These are phyloP conservation scores for Kodamaea derodonti DNA, from an alignment of 1,139 yeast species.

Conservation along the genomic window DNA sequence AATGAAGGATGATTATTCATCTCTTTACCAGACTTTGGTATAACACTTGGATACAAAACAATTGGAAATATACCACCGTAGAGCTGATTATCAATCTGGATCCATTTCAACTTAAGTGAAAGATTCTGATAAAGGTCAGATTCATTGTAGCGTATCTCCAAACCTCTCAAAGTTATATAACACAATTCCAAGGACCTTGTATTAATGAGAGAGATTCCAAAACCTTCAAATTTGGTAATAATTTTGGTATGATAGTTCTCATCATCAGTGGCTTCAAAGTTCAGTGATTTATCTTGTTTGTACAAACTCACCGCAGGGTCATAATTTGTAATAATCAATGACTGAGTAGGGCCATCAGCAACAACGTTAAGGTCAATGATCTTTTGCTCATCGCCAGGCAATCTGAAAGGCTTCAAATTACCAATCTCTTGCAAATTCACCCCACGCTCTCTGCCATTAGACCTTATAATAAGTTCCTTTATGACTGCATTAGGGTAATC, in stretches of 20 bases:
- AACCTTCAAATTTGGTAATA: conserved; percentile 71
- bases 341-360: conserved; percentile 95
- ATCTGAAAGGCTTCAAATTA: conserved; percentile 76
- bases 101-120: conserved; percentile 84
- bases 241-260: conserved; percentile 64
- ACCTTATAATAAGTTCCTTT: conserved; percentile 72
- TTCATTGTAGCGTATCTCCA: conserved; percentile 77
- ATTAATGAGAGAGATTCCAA: conserved; percentile 84
- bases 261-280: conserved; percentile 66
- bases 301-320: conserved; percentile 76
- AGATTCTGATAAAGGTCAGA: conserved; percentile 80
- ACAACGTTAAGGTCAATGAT: conserved; percentile 86
- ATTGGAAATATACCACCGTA: conserved; percentile 90
- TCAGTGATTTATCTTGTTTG: conserved; percentile 35
- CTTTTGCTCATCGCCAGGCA: conserved; percentile 48
- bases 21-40: conserved; percentile 82
- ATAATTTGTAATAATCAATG: conserved; percentile 77
- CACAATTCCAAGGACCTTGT: conserved; percentile 71
- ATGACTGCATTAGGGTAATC: conserved; percentile 90
- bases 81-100: conserved; percentile 89
- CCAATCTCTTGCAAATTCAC: conserved; percentile 93
- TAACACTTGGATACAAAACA: conserved; percentile 83
- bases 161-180: conserved; percentile 74
- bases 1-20: conserved; percentile 88
- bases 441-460: conserved; percentile 71